Conservation (phyloP, 495 filamentous ascomycete genomes). For the Oidiodendron maius region DNA sequence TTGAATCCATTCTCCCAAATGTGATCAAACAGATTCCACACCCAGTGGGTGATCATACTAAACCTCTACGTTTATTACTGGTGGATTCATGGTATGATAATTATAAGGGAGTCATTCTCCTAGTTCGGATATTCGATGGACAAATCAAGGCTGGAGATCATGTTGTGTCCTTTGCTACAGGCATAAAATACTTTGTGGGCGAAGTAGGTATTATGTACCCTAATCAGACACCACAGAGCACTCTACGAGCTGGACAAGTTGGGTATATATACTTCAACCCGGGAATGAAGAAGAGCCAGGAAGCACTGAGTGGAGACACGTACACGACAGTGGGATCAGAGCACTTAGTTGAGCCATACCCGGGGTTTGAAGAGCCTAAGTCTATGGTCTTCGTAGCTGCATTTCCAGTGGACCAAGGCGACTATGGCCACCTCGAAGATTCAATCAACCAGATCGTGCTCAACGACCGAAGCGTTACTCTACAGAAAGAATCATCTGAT, state of each 20-base stretch:
- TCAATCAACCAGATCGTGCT: conserved; percentile 90
- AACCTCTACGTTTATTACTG: conserved; percentile 75
- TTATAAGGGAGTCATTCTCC: conserved; percentile 87
- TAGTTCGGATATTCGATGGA: conserved; percentile 90
- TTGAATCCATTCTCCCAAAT: conserved; percentile 70
- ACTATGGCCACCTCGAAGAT: conserved; percentile 84
- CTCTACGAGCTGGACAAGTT: conserved; percentile 84
- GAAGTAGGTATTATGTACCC: conserved; percentile 98
- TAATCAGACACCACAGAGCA: conserved; percentile 71
- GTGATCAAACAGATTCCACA: conserved; percentile 81
- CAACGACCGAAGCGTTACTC: conserved; percentile 90
- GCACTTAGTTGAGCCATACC: conserved; percentile 69
- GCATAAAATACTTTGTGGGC: conserved; percentile 81
- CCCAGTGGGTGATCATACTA: conserved; percentile 64
- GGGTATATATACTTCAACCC: conserved; percentile 97
- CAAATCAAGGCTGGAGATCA: conserved; percentile 75
- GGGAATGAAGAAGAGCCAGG: conserved; percentile 92
- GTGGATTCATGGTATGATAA: conserved; percentile 98
- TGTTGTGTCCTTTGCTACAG: conserved; percentile 77
- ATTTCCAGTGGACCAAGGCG: conserved; percentile 83
- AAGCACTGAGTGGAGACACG: conserved; percentile 94
- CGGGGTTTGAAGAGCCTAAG: conserved; percentile 95
- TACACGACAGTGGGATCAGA: conserved; percentile 82
- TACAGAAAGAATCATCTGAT: conserved; percentile 90
- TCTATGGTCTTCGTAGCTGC: conserved; percentile 98